Evolutionary conservation across 202 grass and related monocot species (phyloP).

Genomic region (Musa balbisiana): DNA sequence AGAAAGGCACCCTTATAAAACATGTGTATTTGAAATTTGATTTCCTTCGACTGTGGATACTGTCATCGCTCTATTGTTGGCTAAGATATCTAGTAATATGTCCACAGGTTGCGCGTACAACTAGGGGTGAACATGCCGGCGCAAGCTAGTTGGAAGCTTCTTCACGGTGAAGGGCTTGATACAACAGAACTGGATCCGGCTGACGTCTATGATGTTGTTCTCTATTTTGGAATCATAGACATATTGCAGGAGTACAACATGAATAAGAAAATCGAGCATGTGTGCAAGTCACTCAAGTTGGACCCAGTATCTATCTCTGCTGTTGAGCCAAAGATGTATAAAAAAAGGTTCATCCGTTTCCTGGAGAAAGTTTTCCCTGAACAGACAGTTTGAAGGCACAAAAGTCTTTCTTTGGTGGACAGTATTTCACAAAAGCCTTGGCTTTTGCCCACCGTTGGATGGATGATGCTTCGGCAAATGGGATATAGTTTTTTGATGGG

Average conservation of each 20-base stretch:
- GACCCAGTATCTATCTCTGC: constrained; percentile 88
- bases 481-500: not conserved
- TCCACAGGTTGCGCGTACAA: constrained; percentile 85
- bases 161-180: constrained; percentile 28
- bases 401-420: not conserved
- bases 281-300: constrained; percentile 80
- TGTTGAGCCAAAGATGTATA: constrained; percentile 66
- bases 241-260: constrained; percentile 88
- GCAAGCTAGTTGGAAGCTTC: constrained; percentile 52
- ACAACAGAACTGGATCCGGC: constrained; percentile 31
- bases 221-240: constrained; percentile 97
- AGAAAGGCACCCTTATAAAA: not conserved
- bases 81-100: constrained; percentile 6
- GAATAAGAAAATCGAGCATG: constrained; percentile 72
- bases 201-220: constrained; percentile 76
- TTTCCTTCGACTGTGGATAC: not conserved
- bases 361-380: constrained; percentile 73
- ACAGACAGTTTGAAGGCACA: not conserved
- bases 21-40: not conserved
- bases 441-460: not conserved
- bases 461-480: not conserved
- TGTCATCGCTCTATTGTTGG: not conserved
- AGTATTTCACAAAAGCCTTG: not conserved
- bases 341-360: constrained; percentile 74
- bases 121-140: constrained; percentile 96